Base-by-base conservation (phyloP, 1,284 basidiomycete species). In the Pseudozyma sp. region DNA sequence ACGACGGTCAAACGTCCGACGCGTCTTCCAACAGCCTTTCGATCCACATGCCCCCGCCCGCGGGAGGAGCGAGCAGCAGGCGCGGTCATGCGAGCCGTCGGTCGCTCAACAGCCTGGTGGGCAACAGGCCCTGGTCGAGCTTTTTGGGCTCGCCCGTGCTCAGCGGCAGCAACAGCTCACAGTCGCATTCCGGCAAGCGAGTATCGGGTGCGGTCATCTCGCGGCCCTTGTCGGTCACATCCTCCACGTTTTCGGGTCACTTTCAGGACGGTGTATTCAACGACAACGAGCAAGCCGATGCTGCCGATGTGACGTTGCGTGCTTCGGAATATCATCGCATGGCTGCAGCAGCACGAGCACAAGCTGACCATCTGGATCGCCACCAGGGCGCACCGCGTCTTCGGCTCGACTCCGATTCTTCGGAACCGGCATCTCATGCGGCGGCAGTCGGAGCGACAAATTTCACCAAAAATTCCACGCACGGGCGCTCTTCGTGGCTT, bases 41-140 rank as follows among this genome's bases (percentile, higher is more conserved):
- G 16, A 14, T 17, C 29, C 37, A 30, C 51, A 57, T 58, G 47
- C 66, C 59, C 5, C 66, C 66, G 30, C 65, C 54, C 19, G 39
- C 42, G 9, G 19, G 34, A 5, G 31, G 24, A 19, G 49, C n/a
- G 6, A 44, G 24, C 13, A 19, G 13, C 29, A 60, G 42, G 35
- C 68, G 57, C 16, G 57, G 62, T 4, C 64, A 72, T 53, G 35
- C n/a, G n/a, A 55, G 48, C 24, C 70, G 70, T 45, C 61, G 70
- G 7, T 73, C 70, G 37, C 64, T 73, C 50, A 73, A 54, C 58
- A 61, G 60, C 34, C 56, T 68, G n/a, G 64, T 67, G 4, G 46
- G 59, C 43, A 55, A 33, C 52, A 68, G 59, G 45, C 59, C 62
- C 1, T 74, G 71, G 71, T 61, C 71, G 13, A 62, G 52, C 52